These are phyloP conservation scores for Hypomyces rosellus DNA, from an alignment of 2,329 filamentous ascomycete species.

Conservation along the genomic window DNA sequence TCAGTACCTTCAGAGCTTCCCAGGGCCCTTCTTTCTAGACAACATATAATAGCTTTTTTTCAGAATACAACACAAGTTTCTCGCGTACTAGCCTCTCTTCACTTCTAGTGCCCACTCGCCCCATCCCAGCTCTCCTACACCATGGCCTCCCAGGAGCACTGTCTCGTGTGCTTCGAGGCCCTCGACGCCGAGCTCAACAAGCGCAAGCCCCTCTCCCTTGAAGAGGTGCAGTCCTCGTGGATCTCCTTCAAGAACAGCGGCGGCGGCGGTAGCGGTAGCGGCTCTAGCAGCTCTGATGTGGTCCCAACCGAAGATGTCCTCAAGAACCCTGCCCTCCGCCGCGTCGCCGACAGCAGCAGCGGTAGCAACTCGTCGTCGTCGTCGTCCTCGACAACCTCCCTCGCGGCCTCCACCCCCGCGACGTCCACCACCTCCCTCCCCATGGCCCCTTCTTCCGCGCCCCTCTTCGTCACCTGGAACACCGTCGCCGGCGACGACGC, in stretches of 20 bases:
- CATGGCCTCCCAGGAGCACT: conserved; percentile 85
- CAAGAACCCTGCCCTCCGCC: conserved; percentile 38
- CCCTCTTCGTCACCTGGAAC: conserved; percentile 95
- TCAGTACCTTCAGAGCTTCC: too few relatives aligned
- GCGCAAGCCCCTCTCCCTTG: conserved; percentile 60
- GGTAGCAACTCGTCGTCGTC: conserved; percentile 25
- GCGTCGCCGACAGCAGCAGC: conserved; percentile 28
- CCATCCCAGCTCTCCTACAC: not conserved
- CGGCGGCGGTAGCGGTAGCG: too few relatives aligned
- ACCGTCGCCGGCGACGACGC: conserved; percentile 43
- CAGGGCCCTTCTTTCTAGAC: too few relatives aligned
- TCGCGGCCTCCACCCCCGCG: conserved; percentile 39
- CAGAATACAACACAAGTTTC: too few relatives aligned
- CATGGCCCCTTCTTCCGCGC: conserved; percentile 45
- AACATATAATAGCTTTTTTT: too few relatives aligned
- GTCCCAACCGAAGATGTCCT: conserved; percentile 12
- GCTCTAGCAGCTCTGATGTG: conserved; percentile 10
- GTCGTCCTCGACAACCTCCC: conserved; percentile 30
- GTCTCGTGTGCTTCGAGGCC: conserved; percentile 87
- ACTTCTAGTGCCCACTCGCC: not conserved
- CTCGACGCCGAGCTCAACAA: conserved; percentile 69
- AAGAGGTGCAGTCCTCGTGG: conserved; percentile 63
- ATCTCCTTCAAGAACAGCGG: conserved; percentile 28
- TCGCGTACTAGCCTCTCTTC: not conserved
- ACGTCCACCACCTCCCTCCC: conserved; percentile 39